phyloP scores from a whole-genome alignment of 2,329 filamentous ascomycete genomes.

The Penicillium polonicum region DNA sequence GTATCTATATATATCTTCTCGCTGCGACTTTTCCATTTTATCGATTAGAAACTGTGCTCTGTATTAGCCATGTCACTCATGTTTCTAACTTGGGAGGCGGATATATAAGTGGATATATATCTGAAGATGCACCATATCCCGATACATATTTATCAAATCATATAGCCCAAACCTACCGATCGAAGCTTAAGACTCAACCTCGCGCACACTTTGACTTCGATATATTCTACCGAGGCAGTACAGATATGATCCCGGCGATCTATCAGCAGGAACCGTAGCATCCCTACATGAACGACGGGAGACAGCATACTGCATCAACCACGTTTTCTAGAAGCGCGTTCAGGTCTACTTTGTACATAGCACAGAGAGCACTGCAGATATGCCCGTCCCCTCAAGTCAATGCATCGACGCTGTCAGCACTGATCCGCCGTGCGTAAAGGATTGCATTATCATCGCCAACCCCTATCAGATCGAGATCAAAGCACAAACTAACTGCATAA shows the following conservation, averaged over 20 bases:
- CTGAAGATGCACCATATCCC: background rate
- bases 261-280: constrained; percentile 10
- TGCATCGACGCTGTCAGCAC: constrained; percentile 6
- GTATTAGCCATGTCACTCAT: too few species aligned
- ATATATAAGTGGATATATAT: constrained; percentile 2
- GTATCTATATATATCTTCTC: background rate
- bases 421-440: constrained; percentile 9
- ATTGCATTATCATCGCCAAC: constrained; percentile 3
- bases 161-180: too few species aligned
- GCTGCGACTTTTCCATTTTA: background rate
- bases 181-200: background rate
- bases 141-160: background rate
- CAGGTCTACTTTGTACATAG: constrained; percentile 5
- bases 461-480: background rate
- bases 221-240: background rate
- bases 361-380: constrained; percentile 12
- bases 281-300: constrained; percentile 12
- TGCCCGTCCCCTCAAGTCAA: constrained; percentile 1
- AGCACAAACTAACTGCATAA: constrained; percentile 1
- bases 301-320: constrained; percentile 13
- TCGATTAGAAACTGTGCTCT: background rate
- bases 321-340: constrained; percentile 4
- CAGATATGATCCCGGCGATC: background rate
- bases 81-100: too few species aligned
- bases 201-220: background rate